A percentile compares a stretch with the other conserved stretches of the same genome.
Conservation (phyloP, 2,329 filamentous ascomycete species). For the Thielaviopsis populi region DNA sequence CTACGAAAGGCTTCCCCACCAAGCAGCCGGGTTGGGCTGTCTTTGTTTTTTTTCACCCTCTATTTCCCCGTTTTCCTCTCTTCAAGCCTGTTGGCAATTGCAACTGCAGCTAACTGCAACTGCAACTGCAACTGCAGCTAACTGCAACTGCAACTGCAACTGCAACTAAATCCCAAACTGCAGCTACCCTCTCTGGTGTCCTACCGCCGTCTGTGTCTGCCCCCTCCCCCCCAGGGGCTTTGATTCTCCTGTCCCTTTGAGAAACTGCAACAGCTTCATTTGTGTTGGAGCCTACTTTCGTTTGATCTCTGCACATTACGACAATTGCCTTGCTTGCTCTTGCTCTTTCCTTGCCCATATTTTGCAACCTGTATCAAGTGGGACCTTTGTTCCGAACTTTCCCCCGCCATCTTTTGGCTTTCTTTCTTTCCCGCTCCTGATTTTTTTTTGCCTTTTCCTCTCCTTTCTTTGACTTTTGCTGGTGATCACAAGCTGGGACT, state of each 20-base stretch:
- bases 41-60: not conserved
- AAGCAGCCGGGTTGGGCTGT: not conserved
- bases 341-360: not conserved
- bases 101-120: not conserved
- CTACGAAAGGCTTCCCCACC: not conserved
- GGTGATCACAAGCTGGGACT: not conserved
- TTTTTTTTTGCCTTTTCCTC: not conserved
- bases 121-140: not conserved
- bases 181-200: not conserved
- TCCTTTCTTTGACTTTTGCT: not conserved
- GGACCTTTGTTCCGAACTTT: conserved; percentile 2
- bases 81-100: not conserved
- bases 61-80: not conserved
- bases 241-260: not conserved
- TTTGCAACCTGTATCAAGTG: conserved; percentile 1
- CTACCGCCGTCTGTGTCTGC: not conserved
- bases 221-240: not conserved
- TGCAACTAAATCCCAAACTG: not conserved
- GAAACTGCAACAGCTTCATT: not conserved
- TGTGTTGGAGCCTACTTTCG: not conserved
- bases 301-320: conserved; percentile 4
- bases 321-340: not conserved
- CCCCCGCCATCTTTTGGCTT: not conserved
- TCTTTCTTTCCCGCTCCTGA: not conserved
- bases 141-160: not conserved